Conservation (phyloP, 2,329 filamentous ascomycete species). For the Chaetothyriales sp. region DNA sequence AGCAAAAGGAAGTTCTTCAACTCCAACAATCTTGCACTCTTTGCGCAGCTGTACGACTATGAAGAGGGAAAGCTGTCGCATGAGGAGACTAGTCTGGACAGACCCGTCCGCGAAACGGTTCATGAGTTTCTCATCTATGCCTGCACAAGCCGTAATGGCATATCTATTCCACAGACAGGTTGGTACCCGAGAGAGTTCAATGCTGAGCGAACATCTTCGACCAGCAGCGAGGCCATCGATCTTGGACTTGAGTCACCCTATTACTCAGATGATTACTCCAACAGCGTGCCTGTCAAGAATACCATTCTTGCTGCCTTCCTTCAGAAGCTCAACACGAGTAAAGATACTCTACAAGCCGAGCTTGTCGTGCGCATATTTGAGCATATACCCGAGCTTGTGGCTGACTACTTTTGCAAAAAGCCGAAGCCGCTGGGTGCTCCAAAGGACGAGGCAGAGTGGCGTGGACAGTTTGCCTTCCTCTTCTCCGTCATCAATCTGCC, state of each 20-base stretch:
- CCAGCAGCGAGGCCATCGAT: constrained; percentile 47
- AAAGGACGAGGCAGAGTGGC: constrained; percentile 84
- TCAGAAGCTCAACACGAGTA: constrained; percentile 66
- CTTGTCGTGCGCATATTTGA: constrained; percentile 66
- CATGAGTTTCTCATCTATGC: constrained; percentile 61
- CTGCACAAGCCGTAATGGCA: constrained; percentile 58
- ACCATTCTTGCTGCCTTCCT: constrained; percentile 63
- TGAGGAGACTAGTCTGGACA: constrained; percentile 24
- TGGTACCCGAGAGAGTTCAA: constrained; percentile 49
- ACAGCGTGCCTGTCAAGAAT: constrained; percentile 62
- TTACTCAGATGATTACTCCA: constrained; percentile 52
- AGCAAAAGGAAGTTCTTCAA: constrained; percentile 64
- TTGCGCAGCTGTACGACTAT: constrained; percentile 55
- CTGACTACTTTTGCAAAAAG: constrained; percentile 72
- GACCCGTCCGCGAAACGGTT: constrained; percentile 49
- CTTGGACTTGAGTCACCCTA: constrained; percentile 54
- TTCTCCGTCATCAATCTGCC: constrained; percentile 65
- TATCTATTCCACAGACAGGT: constrained; percentile 62
- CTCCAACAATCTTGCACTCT: constrained; percentile 53
- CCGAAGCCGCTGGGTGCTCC: constrained; percentile 75
- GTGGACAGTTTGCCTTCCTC: constrained; percentile 78
- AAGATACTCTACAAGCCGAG: constrained; percentile 64
- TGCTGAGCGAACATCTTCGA: constrained; percentile 30
- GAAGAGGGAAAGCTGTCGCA: constrained; percentile 33
- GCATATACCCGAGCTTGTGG: constrained; percentile 69